Percentiles rank a stretch among this genome's conserved stretches.
phyloP scores from a whole-genome alignment of 495 filamentous ascomycete genomes.

The Recurvomyces mirabilis region DNA sequence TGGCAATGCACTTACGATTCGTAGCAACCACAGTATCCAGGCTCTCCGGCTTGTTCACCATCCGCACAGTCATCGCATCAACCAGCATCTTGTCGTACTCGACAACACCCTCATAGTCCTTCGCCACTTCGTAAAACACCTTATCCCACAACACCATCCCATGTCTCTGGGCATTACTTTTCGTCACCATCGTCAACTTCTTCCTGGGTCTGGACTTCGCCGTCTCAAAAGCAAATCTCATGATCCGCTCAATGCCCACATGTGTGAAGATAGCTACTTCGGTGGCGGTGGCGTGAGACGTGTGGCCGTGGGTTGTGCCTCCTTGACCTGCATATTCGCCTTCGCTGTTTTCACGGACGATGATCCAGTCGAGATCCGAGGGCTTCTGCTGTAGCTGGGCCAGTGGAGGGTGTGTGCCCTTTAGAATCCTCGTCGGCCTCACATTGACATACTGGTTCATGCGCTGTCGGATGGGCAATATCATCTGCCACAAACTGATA shows the following conservation, averaged over 20 bases:
- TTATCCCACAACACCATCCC: conserved; percentile 36
- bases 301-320: conserved; percentile 27
- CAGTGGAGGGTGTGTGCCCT: conserved; percentile 27
- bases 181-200: conserved; percentile 35
- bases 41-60: conserved; percentile 29
- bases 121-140: conserved; percentile 28
- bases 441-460: conserved; percentile 35
- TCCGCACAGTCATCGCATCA: conserved; percentile 35
- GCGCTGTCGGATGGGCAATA: conserved; percentile 32
- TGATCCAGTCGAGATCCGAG: conserved; percentile 31
- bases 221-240: conserved; percentile 34
- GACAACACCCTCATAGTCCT: conserved; percentile 28
- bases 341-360: conserved; percentile 33
- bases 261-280: conserved; percentile 33
- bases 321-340: conserved; percentile 34
- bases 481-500: conserved; percentile 32
- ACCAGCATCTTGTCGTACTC: conserved; percentile 35
- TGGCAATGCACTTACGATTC: conserved; percentile 22
- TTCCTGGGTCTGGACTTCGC: conserved; percentile 26
- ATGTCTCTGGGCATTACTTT: conserved; percentile 33
- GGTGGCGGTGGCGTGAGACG: conserved; percentile 25
- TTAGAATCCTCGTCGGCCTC: conserved; percentile 30
- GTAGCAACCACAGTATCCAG: conserved; percentile 35
- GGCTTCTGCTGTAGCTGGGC: conserved; percentile 13
- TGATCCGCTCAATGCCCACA: conserved; percentile 32